phyloP scores from a whole-genome alignment of 768 basidiomycete species.

The Mrakia gelida region DNA sequence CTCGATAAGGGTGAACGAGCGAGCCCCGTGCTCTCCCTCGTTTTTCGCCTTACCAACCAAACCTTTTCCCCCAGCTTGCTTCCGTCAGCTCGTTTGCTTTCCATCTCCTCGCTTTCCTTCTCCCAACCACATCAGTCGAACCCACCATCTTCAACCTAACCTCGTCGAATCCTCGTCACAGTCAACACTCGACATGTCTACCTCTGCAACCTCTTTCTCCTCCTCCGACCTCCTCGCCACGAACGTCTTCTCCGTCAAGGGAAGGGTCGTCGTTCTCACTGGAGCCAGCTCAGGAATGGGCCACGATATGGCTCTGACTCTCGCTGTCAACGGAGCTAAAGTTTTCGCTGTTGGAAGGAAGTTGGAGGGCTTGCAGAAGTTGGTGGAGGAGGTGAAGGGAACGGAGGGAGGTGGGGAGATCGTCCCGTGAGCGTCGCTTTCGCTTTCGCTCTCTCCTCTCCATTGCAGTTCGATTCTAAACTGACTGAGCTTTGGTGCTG shows the following conservation, averaged over 20 bases:
- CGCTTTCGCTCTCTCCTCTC: not conserved
- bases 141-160: too few relatives aligned
- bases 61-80: too few relatives aligned
- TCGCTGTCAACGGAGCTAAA: slow-evolving; percentile 1
- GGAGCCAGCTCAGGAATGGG: not conserved
- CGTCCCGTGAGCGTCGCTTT: not conserved
- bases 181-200: too few relatives aligned
- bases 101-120: too few relatives aligned
- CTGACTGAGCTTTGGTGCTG: too few relatives aligned
- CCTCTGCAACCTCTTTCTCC: too few relatives aligned
- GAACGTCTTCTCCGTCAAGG: not conserved
- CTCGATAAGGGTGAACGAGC: too few relatives aligned
- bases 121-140: too few relatives aligned
- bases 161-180: too few relatives aligned
- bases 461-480: not conserved
- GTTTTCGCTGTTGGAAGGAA: not conserved
- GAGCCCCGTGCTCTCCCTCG: too few relatives aligned
- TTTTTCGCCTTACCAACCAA: too few relatives aligned
- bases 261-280: not conserved
- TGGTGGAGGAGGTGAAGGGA: not conserved
- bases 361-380: not conserved
- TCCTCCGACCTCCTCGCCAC: not conserved
- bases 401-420: not conserved
- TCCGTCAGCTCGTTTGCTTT: too few relatives aligned
- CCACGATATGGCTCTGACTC: not conserved